Percentiles rank a stretch among this genome's conserved stretches.
These are phyloP conservation scores for apple (Malus domestica) DNA, from an alignment of 306 rosid species.

Conservation along the genomic window DNA sequence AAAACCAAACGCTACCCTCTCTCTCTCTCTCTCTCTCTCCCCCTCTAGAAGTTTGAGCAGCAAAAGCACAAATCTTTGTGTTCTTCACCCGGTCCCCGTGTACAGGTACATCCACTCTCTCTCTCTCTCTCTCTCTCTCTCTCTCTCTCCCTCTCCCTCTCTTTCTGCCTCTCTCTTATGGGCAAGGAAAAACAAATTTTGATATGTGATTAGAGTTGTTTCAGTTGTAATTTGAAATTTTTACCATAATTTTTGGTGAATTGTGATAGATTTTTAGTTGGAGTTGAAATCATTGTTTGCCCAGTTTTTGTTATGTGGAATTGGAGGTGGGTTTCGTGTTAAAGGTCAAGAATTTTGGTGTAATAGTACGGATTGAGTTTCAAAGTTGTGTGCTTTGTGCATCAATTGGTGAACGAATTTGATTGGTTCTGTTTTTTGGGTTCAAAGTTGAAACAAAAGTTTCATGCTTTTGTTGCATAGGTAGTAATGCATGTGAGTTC, in stretches of 20 bases:
- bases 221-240: not conserved
- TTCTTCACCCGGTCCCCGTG: constrained; percentile 13
- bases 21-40: not conserved
- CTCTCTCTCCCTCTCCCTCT: not conserved
- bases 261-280: constrained; percentile 17
- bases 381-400: not conserved
- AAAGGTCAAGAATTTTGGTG: not conserved
- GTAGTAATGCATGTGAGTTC: constrained; percentile 10
- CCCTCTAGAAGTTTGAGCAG: not conserved
- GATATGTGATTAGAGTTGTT: constrained; percentile 4
- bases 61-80: constrained; percentile 19
- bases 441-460: not conserved
- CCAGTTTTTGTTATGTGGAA: constrained; percentile 20
- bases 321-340: constrained; percentile 22
- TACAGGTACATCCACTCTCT: constrained; percentile 29
- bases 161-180: not conserved
- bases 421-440: constrained; percentile 10
- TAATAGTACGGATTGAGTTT: constrained; percentile 14
- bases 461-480: not conserved
- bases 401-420: constrained; percentile 12
- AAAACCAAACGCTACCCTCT: constrained; percentile 10
- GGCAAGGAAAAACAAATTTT: not conserved
- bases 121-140: not conserved
- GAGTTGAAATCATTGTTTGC: constrained; percentile 18
- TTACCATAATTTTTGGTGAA: not conserved